Percentiles rank a stretch among this genome's conserved stretches.
Conservation (phyloP, 352 stramenopile genomes). For the Phytophthora sojae region DNA sequence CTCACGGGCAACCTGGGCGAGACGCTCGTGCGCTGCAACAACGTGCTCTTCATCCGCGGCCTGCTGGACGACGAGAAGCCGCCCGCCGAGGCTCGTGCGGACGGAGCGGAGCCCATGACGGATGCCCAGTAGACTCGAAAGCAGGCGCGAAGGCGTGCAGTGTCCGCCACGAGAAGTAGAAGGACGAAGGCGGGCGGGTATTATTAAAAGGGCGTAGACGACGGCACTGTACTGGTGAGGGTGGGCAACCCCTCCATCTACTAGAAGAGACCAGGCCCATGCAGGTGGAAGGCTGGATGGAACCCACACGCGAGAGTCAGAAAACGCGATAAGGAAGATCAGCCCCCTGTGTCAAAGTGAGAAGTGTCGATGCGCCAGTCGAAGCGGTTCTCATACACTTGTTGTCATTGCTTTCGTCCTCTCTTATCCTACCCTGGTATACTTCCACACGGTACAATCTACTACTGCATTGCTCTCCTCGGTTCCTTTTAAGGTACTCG, state of each 20-base stretch:
- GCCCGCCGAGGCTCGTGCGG: constrained; percentile 37
- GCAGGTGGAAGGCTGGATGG: constrained; percentile 9
- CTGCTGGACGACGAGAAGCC: constrained; percentile 82
- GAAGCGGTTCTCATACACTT: constrained; percentile 30
- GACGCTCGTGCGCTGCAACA: constrained; percentile 99
- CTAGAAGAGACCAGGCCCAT: constrained; percentile 14
- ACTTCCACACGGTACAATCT: constrained; percentile 31
- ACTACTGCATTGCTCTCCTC: constrained; percentile 6
- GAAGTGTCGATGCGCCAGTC: constrained; percentile 11
- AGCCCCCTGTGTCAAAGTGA: constrained; percentile 3
- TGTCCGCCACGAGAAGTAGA: background rate
- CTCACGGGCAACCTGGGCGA: constrained; percentile 97
- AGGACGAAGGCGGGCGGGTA: background rate
- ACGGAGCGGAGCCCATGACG: constrained; percentile 52
- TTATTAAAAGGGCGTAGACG: constrained; percentile 1
- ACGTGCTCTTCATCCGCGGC: constrained; percentile 97
- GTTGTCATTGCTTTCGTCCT: constrained; percentile 3
- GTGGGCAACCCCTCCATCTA: constrained; percentile 1
- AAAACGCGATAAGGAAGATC: background rate
- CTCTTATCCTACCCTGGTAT: constrained; percentile 17
- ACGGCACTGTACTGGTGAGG: background rate
- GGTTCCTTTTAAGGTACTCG: background rate
- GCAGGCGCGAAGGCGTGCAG: background rate
- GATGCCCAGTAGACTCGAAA: constrained; percentile 32
- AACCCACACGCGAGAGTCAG: too few relatives aligned